A percentile compares a stretch with the other conserved stretches of the same genome.
These are phyloP conservation scores for Pyrus betulifolia DNA, from an alignment of 306 rosid genomes.

Conservation along the genomic window DNA sequence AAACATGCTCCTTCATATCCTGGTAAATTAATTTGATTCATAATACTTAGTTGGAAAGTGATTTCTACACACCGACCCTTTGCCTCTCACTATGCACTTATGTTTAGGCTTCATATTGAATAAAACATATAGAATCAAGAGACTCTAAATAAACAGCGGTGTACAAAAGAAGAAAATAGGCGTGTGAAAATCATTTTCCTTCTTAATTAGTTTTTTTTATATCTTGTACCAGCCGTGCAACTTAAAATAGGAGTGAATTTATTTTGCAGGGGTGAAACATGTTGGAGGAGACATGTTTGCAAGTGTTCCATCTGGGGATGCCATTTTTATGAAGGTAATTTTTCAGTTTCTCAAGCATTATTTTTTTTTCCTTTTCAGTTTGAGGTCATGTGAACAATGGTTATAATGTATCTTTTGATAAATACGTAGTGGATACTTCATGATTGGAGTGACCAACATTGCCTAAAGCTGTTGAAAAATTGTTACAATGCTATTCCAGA, in stretches of 20 bases:
- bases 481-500: conserved; percentile 38
- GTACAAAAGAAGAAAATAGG: too few relatives aligned
- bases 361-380: background rate
- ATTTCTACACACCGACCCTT: too few relatives aligned
- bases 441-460: conserved; percentile 30
- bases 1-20: conserved; percentile 37
- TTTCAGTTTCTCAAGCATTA: background rate
- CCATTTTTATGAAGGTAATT: conserved; percentile 52
- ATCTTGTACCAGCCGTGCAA: background rate
- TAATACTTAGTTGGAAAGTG: too few relatives aligned
- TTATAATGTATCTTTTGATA: background rate
- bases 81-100: too few relatives aligned
- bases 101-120: too few relatives aligned
- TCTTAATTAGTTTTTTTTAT: background rate
- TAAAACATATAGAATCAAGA: too few relatives aligned
- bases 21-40: conserved; percentile 6
- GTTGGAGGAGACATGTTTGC: conserved; percentile 50
- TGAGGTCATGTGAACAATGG: background rate
- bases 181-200: background rate
- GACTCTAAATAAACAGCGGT: too few relatives aligned
- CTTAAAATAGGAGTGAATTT: background rate
- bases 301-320: conserved; percentile 52
- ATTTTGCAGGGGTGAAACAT: conserved; percentile 37
- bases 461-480: conserved; percentile 34
- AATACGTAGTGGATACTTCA: conserved; percentile 33